Evolutionary conservation across 805 yeast genomes (phyloP).

Genomic region (Candida nemodendra): DNA sequence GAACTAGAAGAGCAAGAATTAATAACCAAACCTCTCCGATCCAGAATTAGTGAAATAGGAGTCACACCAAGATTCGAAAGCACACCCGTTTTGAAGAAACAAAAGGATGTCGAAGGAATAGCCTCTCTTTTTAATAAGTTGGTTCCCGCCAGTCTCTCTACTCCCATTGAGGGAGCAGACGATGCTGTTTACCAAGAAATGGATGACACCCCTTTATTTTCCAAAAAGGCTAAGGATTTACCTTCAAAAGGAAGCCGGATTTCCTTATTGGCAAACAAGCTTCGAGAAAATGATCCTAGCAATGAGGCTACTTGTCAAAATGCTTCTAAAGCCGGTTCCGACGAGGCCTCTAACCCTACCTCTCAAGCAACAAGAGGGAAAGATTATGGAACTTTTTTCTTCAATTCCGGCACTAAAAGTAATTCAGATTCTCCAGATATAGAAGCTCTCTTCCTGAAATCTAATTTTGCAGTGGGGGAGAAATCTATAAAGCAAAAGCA

Average conservation of each 20-base stretch:
- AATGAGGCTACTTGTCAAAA: background rate
- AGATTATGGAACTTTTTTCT: conserved; percentile 32
- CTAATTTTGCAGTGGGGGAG: conserved; percentile 13
- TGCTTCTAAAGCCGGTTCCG: background rate
- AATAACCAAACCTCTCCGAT: background rate
- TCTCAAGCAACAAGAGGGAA: background rate
- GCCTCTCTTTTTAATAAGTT: conserved; percentile 17
- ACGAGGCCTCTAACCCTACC: background rate
- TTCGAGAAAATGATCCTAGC: conserved; percentile 5
- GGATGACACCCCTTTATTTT: conserved; percentile 16
- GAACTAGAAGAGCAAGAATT: conserved; percentile 2
- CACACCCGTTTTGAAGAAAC: conserved; percentile 11
- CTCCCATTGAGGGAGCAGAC: conserved; percentile 15
- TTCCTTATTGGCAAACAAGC: conserved; percentile 16
- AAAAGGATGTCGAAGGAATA: conserved; percentile 11
- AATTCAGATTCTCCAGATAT: conserved; percentile 11
- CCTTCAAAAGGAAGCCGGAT: conserved; percentile 8
- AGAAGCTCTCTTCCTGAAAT: conserved; percentile 21
- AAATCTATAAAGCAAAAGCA: background rate
- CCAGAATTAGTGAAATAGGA: too few species aligned
- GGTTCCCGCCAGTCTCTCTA: conserved; percentile 23
- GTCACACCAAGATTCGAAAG: conserved; percentile 1
- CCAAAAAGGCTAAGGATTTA: conserved; percentile 5
- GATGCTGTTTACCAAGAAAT: conserved; percentile 2
- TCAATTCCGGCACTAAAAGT: conserved; percentile 2